phyloP scores from a whole-genome alignment of 139 green algal species.

The Haematococcus lacustris region DNA sequence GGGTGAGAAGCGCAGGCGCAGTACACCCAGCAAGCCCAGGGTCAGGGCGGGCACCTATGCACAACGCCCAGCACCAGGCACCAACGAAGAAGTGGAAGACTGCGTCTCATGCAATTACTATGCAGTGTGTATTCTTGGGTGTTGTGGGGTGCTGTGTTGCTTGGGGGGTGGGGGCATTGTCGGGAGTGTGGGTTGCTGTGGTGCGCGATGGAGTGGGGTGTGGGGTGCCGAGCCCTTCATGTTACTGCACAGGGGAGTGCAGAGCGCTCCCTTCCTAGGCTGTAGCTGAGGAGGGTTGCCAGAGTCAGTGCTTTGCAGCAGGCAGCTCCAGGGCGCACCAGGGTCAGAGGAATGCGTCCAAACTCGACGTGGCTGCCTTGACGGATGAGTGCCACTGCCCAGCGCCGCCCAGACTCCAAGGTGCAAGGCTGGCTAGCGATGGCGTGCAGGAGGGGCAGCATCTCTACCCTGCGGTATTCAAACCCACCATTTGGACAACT shows the following conservation, averaged over 20 bases:
- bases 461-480: slow-evolving; percentile 16
- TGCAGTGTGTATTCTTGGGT: no score
- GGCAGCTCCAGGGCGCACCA: no score
- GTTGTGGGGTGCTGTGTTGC: no score
- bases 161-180: no score
- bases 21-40: slow-evolving; percentile 47
- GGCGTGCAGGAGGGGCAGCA: slow-evolving; percentile 38
- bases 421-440: slow-evolving; percentile 39
- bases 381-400: slow-evolving; percentile 44
- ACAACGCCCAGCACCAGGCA: background rate
- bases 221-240: background rate
- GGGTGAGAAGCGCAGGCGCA: slow-evolving; percentile 68
- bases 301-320: no score
- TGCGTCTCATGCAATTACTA: background rate
- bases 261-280: no score
- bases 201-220: background rate
- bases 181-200: no score
- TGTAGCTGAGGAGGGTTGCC: no score
- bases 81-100: background rate
- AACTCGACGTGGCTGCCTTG: slow-evolving; percentile 61
- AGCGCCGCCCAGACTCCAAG: slow-evolving; percentile 47
- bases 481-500: background rate
- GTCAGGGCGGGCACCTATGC: slow-evolving; percentile 29
- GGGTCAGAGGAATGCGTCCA: slow-evolving; percentile 3
- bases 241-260: no score